A percentile compares a stretch with the other conserved stretches of the same genome.
Evolutionary conservation across 768 basidiomycete species (phyloP).

Genomic region (Lentinula boryana): DNA sequence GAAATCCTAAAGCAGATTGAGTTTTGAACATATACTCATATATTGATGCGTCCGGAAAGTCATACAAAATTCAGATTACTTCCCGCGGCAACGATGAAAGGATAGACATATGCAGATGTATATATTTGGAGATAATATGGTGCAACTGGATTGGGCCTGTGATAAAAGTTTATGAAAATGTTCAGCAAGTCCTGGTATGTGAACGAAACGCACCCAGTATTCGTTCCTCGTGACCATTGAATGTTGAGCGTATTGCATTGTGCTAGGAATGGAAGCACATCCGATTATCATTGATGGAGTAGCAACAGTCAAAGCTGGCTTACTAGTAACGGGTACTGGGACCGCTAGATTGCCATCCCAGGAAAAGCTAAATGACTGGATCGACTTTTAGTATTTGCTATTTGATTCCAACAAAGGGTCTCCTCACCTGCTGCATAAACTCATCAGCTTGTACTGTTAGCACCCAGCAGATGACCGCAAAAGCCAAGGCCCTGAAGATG

Average conservation of each 20-base stretch:
- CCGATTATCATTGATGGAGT: not conserved
- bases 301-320: not conserved
- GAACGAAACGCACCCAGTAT: slow-evolving; percentile 25
- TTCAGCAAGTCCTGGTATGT: not conserved
- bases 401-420: not conserved
- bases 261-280: slow-evolving; percentile 16
- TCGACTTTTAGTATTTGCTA: not conserved
- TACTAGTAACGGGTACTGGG: slow-evolving; percentile 7
- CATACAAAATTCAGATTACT: slow-evolving; percentile 40
- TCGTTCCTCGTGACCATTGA: slow-evolving; percentile 34
- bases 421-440: not conserved
- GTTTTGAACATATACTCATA: not conserved
- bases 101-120: slow-evolving; percentile 47
- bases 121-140: slow-evolving; percentile 59
- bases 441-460: not conserved
- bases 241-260: slow-evolving; percentile 41
- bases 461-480: not conserved
- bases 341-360: slow-evolving; percentile 1
- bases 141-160: slow-evolving; percentile 46
- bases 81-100: slow-evolving; percentile 47
- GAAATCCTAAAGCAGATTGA: slow-evolving; percentile 39
- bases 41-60: slow-evolving; percentile 6
- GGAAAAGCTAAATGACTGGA: not conserved
- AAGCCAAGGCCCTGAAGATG: not conserved
- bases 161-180: slow-evolving; percentile 5